phyloP scores from a whole-genome alignment of 108 stramenopile genomes.

The Cyclotella baltica region DNA sequence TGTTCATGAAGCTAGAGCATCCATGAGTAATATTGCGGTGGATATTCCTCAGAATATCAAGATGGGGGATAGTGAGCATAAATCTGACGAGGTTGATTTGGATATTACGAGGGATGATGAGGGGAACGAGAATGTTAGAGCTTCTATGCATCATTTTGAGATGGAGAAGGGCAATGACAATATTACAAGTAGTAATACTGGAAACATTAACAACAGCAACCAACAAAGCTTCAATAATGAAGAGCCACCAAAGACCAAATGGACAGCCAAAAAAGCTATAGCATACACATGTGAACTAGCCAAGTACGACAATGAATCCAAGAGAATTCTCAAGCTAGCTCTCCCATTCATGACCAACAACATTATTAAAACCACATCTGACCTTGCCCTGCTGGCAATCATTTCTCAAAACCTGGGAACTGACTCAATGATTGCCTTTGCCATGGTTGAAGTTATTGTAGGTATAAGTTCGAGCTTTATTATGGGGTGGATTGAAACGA shows the following conservation, averaged over 20 bases:
- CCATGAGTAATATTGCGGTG: not conserved
- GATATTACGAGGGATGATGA: not conserved
- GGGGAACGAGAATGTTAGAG: not conserved
- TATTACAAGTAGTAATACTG: not conserved
- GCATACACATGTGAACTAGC: not conserved
- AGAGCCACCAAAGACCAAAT: too few relatives aligned
- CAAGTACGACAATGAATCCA: constrained; percentile 42
- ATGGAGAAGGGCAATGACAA: not conserved
- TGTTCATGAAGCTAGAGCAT: constrained; percentile 11
- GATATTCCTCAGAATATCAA: constrained; percentile 15
- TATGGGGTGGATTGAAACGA: constrained; percentile 36
- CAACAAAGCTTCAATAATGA: not conserved
- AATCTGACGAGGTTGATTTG: not conserved
- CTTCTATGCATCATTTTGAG: constrained; percentile 11
- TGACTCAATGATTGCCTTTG: constrained; percentile 45
- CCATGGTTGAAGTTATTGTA: constrained; percentile 37
- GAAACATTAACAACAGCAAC: not conserved
- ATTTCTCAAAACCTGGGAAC: constrained; percentile 45
- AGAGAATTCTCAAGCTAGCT: constrained; percentile 36
- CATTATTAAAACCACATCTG: constrained; percentile 18
- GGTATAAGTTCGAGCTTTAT: constrained; percentile 42
- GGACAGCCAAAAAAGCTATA: too few relatives aligned
- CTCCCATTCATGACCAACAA: constrained; percentile 39
- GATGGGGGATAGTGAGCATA: not conserved
- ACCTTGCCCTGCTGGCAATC: constrained; percentile 34